Evolutionary conservation across 768 basidiomycete genomes (phyloP).

Genomic region (Panus rudis): DNA sequence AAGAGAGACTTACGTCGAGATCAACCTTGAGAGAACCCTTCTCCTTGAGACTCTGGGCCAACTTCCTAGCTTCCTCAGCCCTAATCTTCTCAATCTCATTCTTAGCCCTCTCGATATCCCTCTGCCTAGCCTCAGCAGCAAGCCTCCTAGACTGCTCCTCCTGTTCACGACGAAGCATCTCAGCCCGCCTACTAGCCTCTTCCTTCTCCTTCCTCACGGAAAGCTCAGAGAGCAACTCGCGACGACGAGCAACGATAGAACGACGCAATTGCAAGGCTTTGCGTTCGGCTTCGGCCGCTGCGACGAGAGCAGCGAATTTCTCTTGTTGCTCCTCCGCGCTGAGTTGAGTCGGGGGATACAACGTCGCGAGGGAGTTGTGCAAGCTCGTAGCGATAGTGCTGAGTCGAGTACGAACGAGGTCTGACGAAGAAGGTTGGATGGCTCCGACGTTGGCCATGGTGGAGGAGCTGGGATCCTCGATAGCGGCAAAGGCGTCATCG

Average conservation of each 20-base stretch:
- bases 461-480: constrained; percentile 30
- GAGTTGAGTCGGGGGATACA: constrained; percentile 40
- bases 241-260: constrained; percentile 77
- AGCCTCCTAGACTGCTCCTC: constrained; percentile 58
- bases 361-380: constrained; percentile 55
- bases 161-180: constrained; percentile 55
- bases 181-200: constrained; percentile 73
- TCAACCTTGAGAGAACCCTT: constrained; percentile 70
- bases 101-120: constrained; percentile 56
- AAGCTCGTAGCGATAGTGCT: constrained; percentile 69
- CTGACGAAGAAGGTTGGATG: constrained; percentile 66
- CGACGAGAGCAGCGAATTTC: constrained; percentile 52
- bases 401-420: constrained; percentile 72
- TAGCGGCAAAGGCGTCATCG: constrained; percentile 60
- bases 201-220: constrained; percentile 84
- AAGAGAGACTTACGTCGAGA: constrained; percentile 57
- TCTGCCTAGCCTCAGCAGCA: constrained; percentile 56
- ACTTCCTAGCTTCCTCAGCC: constrained; percentile 80
- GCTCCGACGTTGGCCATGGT: constrained; percentile 29
- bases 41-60: constrained; percentile 76
- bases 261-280: constrained; percentile 69
- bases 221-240: constrained; percentile 80
- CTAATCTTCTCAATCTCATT: constrained; percentile 75
- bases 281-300: constrained; percentile 65
- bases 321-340: constrained; percentile 52